Percentiles rank a stretch among this genome's conserved stretches.
These are phyloP conservation scores for Sporothrix euskadiensis DNA, from an alignment of 2,329 filamentous ascomycete genomes.

Conservation along the genomic window DNA sequence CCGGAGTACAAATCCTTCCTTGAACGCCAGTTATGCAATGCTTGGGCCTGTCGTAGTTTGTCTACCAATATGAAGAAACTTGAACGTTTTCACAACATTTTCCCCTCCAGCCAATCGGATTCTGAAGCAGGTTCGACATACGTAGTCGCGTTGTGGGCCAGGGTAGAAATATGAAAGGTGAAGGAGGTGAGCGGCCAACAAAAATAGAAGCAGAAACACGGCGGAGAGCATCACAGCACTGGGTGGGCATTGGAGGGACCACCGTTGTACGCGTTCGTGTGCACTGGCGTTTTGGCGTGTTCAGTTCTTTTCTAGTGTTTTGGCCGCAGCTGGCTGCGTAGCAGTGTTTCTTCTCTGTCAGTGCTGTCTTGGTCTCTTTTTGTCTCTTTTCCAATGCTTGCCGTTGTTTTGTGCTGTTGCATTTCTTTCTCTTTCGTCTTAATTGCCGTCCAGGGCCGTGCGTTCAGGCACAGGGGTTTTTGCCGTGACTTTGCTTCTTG, in stretches of 20 bases:
- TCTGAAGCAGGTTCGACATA: constrained; percentile 7
- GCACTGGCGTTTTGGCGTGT: neutral
- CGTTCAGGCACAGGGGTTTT: constrained; percentile 2
- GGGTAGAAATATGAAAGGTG: neutral
- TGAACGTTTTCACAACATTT: neutral
- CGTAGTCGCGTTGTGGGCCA: neutral
- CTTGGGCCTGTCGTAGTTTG: neutral
- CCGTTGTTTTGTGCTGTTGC: neutral
- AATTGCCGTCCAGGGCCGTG: constrained; percentile 2
- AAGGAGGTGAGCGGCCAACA: neutral
- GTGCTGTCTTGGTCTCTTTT: neutral
- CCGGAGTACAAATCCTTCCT: neutral
- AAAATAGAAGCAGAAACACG: constrained; percentile 15
- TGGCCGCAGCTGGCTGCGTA: constrained; percentile 8
- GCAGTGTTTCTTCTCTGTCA: constrained; percentile 1
- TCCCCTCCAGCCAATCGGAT: neutral
- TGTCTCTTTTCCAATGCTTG: neutral
- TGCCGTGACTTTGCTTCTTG: neutral
- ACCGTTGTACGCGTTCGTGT: constrained; percentile 4
- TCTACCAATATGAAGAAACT: neutral
- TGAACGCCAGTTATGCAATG: neutral
- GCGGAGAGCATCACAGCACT: neutral
- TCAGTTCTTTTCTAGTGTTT: neutral
- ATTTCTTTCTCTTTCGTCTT: constrained; percentile 7
- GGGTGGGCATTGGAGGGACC: neutral